Base-by-base conservation (phyloP, 805 yeast genomes). In the Lipomyces kockii region DNA sequence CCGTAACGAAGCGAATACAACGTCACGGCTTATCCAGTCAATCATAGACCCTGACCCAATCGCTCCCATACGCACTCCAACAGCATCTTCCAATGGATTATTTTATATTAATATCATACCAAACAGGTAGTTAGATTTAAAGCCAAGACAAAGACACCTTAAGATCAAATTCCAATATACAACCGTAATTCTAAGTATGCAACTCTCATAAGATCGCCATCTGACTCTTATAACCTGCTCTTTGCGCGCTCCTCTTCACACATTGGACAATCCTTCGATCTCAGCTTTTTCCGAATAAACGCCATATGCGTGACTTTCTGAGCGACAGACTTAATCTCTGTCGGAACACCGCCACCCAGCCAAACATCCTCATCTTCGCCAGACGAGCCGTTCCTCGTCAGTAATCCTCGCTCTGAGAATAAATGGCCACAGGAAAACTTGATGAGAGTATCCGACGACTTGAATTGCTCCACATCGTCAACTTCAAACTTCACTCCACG, bases 251-350 rank as follows among this genome's bases (percentile, higher is more conserved):
- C 56, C 35, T 62, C 69, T 32, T 22, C 35, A 56, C 70, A 67
- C 0, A 63, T 60, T 6, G 70, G 70, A 49, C 70, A 67, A 14
- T 62, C 65, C 29, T 57, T 62, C 22, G 58, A 37, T 29, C 25
- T 20, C 58, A 63, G 29, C 54, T 67, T 67, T 58, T 67, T 67
- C 61, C 55, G 61, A n/a, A 67, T 67, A 53, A 55, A 63, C 22
- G 71, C 71, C 64, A 62, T 53, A 58, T 68, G 71, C 32, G 71
- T 68, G 12, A 68, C 71, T 35, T 68, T 68, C 39, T 64, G 66
- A 20, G 69, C 71, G 9, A 68, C 71, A 43, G 55, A 59, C 62
- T 65, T 58, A 29, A 67, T 55, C 22, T 51, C 39, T 6, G 53
- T 11, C 29, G 62, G 55, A 1, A n/a, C 60, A 9, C 17, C 29